These are phyloP conservation scores for Cercis canadensis DNA, from an alignment of 306 rosid species.

Conservation along the genomic window DNA sequence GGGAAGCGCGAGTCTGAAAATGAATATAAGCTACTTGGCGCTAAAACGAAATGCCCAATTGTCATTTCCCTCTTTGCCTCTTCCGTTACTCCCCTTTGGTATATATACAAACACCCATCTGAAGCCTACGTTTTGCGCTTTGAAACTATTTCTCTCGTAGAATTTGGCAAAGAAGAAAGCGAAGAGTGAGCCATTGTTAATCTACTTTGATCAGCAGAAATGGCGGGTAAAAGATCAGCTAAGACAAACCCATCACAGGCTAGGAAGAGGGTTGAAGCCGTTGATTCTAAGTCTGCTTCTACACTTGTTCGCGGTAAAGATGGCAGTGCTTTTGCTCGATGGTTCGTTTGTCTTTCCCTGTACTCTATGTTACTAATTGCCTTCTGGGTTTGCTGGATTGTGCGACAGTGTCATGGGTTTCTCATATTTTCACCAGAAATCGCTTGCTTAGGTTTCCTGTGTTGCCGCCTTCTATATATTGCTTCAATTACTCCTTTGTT, in stretches of 20 bases:
- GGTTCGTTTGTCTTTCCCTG: conserved; percentile 42
- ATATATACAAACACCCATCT: not conserved
- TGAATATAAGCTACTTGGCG: not conserved
- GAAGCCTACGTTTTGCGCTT: not conserved
- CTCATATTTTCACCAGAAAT: not conserved
- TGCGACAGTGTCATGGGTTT: not conserved
- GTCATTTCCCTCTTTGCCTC: conserved; percentile 4
- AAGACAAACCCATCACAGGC: conserved; percentile 56
- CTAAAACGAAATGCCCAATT: not conserved
- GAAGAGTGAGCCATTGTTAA: not conserved
- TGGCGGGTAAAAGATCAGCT: conserved; percentile 52
- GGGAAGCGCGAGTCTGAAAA: conserved; percentile 8
- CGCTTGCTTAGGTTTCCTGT: not conserved
- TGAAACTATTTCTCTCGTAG: not conserved
- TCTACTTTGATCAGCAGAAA: not conserved
- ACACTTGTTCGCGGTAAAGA: conserved; percentile 75
- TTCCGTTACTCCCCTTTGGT: not conserved
- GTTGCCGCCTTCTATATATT: not conserved
- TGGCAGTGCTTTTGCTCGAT: conserved; percentile 89
- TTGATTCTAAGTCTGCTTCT: conserved; percentile 43
- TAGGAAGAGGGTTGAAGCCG: conserved; percentile 78
- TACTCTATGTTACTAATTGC: not conserved
- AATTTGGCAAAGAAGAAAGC: not conserved
- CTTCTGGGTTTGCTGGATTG: not conserved
- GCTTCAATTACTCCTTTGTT: not conserved